phyloP scores from a whole-genome alignment of 176 grass and related monocot species.

The Bolboschoenus planiculmis region DNA sequence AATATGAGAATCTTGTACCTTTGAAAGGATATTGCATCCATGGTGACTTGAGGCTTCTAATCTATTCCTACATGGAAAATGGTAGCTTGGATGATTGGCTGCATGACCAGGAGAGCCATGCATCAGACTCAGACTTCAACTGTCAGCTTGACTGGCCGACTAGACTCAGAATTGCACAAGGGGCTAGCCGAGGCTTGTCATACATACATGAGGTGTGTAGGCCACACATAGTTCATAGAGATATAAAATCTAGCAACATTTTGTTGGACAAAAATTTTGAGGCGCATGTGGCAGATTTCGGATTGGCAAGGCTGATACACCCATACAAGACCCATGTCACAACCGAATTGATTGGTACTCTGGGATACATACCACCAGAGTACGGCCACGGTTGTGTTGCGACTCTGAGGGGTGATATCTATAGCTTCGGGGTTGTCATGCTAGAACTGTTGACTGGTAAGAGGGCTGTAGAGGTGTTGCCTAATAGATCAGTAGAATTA shows the following conservation, averaged over 20 bases:
- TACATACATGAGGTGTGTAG: conserved; percentile 85
- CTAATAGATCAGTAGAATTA: conserved; percentile 45
- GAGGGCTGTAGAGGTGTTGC: conserved; percentile 65
- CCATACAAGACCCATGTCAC: conserved; percentile 83
- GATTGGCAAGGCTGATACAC: conserved; percentile 68
- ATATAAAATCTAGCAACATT: conserved; percentile 94
- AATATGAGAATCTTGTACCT: conserved; percentile 71
- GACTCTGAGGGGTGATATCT: conserved; percentile 71
- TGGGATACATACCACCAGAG: conserved; percentile 91
- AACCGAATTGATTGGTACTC: conserved; percentile 76
- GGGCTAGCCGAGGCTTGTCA: conserved; percentile 57
- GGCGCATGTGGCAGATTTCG: conserved; percentile 85
- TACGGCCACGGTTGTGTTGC: conserved; percentile 75
- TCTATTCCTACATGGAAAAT: conserved; percentile 97
- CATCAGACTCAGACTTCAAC: not conserved
- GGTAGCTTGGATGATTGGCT: conserved; percentile 91
- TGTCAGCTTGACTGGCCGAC: conserved; percentile 66
- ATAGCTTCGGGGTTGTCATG: conserved; percentile 87
- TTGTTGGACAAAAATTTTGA: conserved; percentile 67
- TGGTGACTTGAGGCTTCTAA: conserved; percentile 53
- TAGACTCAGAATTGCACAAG: conserved; percentile 64
- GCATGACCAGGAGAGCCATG: conserved; percentile 40
- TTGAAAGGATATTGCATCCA: conserved; percentile 74
- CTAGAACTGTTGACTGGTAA: conserved; percentile 77
- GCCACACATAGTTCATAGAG: conserved; percentile 72